phyloP scores from a whole-genome alignment of 345 rosid genomes.

The Gossypium thurberi region DNA sequence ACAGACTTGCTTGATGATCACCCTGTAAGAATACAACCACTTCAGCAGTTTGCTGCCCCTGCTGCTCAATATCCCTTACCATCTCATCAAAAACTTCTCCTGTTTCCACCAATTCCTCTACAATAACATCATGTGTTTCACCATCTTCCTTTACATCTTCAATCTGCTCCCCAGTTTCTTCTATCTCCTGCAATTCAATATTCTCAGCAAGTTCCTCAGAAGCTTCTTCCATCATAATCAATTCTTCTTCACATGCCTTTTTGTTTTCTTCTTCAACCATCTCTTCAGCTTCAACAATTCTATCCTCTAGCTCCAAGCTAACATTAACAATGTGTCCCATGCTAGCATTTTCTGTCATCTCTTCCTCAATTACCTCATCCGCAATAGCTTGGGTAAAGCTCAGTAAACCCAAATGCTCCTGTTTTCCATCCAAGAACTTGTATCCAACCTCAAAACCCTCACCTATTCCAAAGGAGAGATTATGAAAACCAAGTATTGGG shows the following conservation, averaged over 20 bases:
- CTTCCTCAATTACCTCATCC: background rate
- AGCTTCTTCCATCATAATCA: background rate
- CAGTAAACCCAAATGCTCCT: background rate
- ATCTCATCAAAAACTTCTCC: constrained; percentile 6
- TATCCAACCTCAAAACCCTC: constrained; percentile 8
- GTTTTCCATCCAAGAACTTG: background rate
- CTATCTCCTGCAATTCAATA: background rate
- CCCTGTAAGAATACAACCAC: constrained; percentile 11
- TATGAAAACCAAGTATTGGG: constrained; percentile 19
- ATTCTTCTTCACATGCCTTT: background rate
- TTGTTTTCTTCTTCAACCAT: constrained; percentile 6
- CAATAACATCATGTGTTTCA: background rate
- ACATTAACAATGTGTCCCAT: background rate
- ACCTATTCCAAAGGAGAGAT: constrained; percentile 10
- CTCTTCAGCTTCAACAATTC: background rate
- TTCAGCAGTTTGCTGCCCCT: background rate
- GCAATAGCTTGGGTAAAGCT: constrained; percentile 5
- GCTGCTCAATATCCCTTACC: constrained; percentile 9
- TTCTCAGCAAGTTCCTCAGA: constrained; percentile 3
- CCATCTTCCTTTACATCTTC: background rate
- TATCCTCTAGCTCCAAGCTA: background rate
- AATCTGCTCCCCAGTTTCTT: constrained; percentile 5
- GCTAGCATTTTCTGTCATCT: background rate
- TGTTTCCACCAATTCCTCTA: constrained; percentile 10
- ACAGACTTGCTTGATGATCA: background rate